Evolutionary conservation across 257 asterid species (phyloP).

Genomic region (Datura wrightii): DNA sequence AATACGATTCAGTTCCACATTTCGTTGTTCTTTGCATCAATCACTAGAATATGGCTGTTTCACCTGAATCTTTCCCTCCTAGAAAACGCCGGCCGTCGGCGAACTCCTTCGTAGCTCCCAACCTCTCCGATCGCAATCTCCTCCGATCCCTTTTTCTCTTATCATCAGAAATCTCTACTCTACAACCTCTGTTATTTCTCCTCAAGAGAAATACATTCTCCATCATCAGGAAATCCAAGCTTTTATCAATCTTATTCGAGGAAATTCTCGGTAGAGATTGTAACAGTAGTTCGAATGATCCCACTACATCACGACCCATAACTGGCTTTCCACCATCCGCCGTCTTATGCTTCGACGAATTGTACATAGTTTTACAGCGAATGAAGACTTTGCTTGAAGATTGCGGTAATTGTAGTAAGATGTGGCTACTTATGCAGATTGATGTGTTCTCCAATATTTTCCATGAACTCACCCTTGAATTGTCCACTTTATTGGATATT

Average conservation of each 20-base stretch:
- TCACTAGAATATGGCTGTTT: conserved; percentile 55
- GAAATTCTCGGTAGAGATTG: conserved; percentile 56
- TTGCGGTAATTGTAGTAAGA: conserved; percentile 61
- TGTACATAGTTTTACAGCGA: conserved; percentile 71
- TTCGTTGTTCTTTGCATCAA: neutral
- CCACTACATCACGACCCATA: conserved; percentile 36
- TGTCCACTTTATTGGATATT: conserved; percentile 77
- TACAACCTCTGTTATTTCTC: conserved; percentile 54
- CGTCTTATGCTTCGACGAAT: conserved; percentile 75
- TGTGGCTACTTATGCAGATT: conserved; percentile 80
- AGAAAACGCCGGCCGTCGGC: conserved; percentile 76
- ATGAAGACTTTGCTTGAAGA: conserved; percentile 65
- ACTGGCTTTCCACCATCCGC: conserved; percentile 66
- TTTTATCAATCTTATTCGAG: conserved; percentile 65
- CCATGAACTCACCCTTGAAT: conserved; percentile 63
- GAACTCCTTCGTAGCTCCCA: conserved; percentile 63
- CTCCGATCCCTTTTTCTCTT: conserved; percentile 60
- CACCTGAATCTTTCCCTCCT: conserved; percentile 61
- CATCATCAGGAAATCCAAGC: conserved; percentile 60
- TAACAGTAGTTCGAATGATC: neutral
- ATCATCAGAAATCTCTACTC: conserved; percentile 65
- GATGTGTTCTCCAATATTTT: conserved; percentile 55
- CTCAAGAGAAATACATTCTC: conserved; percentile 58
- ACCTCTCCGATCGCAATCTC: conserved; percentile 61
- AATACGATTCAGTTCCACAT: neutral